Conservation (phyloP, 192 early-diverging fungal species). For the Mortierella hygrophila region DNA sequence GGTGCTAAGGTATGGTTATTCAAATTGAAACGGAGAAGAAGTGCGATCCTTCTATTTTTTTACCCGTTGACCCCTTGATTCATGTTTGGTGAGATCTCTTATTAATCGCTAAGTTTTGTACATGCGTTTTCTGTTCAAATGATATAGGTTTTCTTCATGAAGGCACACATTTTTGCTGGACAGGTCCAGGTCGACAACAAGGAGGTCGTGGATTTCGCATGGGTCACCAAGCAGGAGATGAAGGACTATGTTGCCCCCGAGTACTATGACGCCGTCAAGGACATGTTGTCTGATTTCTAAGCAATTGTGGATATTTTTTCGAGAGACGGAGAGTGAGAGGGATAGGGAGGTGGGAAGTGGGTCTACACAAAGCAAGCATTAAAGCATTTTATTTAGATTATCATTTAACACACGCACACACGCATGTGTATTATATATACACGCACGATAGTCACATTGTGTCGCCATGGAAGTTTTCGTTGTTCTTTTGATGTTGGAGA, state of each 20-base stretch:
- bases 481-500: no score
- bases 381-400: conserved; percentile 9
- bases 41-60: background rate
- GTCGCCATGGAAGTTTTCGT: background rate
- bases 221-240: conserved; percentile 81
- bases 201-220: conserved; percentile 76
- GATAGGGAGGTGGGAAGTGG: background rate
- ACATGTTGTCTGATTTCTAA: conserved; percentile 68
- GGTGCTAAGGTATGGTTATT: conserved; percentile 58
- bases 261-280: conserved; percentile 66
- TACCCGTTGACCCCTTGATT: background rate
- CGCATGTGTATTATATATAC: background rate
- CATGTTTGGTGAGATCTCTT: background rate
- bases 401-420: conserved; percentile 7
- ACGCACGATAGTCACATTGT: background rate
- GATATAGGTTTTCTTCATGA: conserved; percentile 85
- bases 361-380: background rate
- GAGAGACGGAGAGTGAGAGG: background rate
- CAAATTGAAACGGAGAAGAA: background rate
- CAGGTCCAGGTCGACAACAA: conserved; percentile 72
- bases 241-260: conserved; percentile 60
- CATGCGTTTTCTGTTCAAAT: background rate
- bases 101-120: background rate
- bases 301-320: background rate
- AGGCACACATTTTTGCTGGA: conserved; percentile 83